A percentile compares a stretch with the other conserved stretches of the same genome.
phyloP scores from a whole-genome alignment of 2,329 filamentous ascomycete species.

The Venturia oleaginea region DNA sequence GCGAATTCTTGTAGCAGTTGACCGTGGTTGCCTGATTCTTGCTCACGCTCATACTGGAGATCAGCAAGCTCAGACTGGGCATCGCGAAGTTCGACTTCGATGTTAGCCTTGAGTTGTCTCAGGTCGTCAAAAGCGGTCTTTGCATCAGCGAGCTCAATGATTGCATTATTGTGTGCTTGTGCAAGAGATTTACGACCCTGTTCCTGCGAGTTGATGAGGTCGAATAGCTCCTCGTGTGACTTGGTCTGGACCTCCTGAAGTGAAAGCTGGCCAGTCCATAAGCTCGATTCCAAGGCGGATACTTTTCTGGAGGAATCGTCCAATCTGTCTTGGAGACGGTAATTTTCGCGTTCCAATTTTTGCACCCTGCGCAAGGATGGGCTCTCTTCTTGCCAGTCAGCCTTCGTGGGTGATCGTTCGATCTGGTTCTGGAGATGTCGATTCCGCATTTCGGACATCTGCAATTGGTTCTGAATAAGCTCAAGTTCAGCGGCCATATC shows the following conservation, averaged over 20 bases:
- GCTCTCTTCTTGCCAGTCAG: conserved; percentile 61
- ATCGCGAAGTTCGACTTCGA: conserved; percentile 85
- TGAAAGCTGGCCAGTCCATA: conserved; percentile 78
- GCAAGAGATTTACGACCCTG: conserved; percentile 74
- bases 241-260: conserved; percentile 85
- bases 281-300: conserved; percentile 75
- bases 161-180: conserved; percentile 74
- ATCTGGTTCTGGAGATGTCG: conserved; percentile 83
- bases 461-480: conserved; percentile 85
- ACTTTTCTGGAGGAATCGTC: conserved; percentile 92
- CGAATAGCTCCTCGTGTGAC: conserved; percentile 88
- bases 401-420: conserved; percentile 57
- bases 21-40: conserved; percentile 77
- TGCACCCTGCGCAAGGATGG: conserved; percentile 74
- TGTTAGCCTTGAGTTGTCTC: conserved; percentile 65
- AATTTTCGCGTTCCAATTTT: conserved; percentile 88
- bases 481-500: conserved; percentile 86
- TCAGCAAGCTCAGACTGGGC: conserved; percentile 75
- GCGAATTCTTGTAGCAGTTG: conserved; percentile 88
- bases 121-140: conserved; percentile 82
- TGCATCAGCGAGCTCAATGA: conserved; percentile 76
- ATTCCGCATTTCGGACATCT: conserved; percentile 92
- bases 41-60: conserved; percentile 66
- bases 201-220: conserved; percentile 87
- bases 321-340: conserved; percentile 82